A percentile compares a stretch with the other conserved stretches of the same genome.
These are phyloP conservation scores for Botryotinia narcissicola DNA, from an alignment of 2,329 filamentous ascomycete genomes.

Conservation along the genomic window DNA sequence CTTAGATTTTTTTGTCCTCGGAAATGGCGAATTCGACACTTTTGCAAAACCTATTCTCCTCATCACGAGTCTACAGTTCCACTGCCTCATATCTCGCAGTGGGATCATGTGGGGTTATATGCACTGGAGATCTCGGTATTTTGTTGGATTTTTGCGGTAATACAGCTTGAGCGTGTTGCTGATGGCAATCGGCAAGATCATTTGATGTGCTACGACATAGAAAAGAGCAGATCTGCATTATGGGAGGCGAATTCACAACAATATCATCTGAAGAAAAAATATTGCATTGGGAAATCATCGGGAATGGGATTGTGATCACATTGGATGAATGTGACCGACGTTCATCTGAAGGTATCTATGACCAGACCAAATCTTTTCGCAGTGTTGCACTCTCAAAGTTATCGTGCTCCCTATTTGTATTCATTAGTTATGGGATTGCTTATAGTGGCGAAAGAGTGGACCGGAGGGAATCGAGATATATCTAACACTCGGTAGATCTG, in stretches of 20 bases:
- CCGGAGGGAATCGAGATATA: neutral
- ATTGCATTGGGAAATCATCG: neutral
- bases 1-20: too few species aligned
- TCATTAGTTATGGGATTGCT: neutral
- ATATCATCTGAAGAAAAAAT: neutral
- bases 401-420: neutral
- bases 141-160: neutral
- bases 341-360: neutral
- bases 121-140: conserved; percentile 7
- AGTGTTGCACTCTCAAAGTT: neutral
- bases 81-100: neutral
- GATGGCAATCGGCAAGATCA: neutral
- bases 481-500: neutral
- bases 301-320: neutral
- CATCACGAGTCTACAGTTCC: neutral
- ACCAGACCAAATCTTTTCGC: neutral
- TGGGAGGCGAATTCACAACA: neutral
- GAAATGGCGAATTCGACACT: neutral
- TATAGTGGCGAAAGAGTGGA: neutral
- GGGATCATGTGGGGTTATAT: neutral
- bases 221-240: neutral
- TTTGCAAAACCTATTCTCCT: neutral
- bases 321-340: neutral
- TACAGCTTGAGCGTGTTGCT: neutral
- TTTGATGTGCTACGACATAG: neutral